A percentile compares a stretch with the other conserved stretches of the same genome.
Conservation (phyloP, 2,329 filamentous ascomycete genomes). For the Thielaviopsis cerberus region DNA sequence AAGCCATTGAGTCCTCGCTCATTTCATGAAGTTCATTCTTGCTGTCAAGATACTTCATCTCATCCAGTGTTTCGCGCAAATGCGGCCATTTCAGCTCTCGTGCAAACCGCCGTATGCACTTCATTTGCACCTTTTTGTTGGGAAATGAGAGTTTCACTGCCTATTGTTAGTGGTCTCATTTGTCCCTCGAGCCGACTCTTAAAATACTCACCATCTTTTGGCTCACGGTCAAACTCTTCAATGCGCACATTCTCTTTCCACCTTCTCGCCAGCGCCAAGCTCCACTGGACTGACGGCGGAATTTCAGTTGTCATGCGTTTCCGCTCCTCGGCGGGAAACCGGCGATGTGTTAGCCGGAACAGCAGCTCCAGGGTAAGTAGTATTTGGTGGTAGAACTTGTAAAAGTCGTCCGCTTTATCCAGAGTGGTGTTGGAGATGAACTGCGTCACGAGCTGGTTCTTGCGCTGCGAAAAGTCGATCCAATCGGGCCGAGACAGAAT, state of each 20-base stretch:
- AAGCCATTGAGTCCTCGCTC: conserved; percentile 57
- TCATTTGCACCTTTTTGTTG: conserved; percentile 48
- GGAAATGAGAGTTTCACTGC: conserved; percentile 43
- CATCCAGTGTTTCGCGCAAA: conserved; percentile 42
- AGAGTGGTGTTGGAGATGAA: conserved; percentile 47
- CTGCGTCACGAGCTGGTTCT: conserved; percentile 55
- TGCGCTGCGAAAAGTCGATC: conserved; percentile 53
- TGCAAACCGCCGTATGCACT: conserved; percentile 49
- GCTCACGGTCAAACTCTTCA: conserved; percentile 33
- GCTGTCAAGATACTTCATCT: conserved; percentile 39
- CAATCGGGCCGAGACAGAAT: conserved; percentile 50
- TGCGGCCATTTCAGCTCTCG: conserved; percentile 64
- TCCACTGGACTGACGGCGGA: conserved; percentile 54
- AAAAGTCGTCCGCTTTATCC: conserved; percentile 37
- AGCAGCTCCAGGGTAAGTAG: conserved; percentile 55
- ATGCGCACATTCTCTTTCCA: conserved; percentile 56
- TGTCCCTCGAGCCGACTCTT: too few species aligned
- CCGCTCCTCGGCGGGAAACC: conserved; percentile 44
- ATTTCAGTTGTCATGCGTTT: conserved; percentile 45
- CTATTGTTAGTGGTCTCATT: background rate
- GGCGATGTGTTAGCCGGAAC: conserved; percentile 44
- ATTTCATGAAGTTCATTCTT: conserved; percentile 39
- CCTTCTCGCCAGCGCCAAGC: conserved; percentile 51
- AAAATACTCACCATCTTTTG: conserved; percentile 6
- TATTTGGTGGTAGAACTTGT: conserved; percentile 59